Conservation (phyloP, 345 rosid species). For the Kandelia obovata region DNA sequence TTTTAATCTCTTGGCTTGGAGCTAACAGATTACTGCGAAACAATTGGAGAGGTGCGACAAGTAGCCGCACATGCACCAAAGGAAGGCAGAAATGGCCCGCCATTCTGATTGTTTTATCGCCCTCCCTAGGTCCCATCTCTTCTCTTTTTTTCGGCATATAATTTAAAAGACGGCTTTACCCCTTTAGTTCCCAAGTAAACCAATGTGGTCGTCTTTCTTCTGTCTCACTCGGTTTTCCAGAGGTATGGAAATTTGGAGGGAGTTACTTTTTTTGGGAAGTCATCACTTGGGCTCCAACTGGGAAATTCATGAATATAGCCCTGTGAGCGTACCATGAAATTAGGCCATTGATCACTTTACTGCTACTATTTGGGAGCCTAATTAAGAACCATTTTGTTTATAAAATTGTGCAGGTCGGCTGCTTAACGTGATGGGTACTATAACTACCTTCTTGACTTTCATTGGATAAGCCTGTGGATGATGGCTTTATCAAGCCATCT, state of each 20-base stretch:
- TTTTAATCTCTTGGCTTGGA: background rate
- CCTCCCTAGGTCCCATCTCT: conserved; percentile 64
- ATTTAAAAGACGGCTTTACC: background rate
- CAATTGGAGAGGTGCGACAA: conserved; percentile 78
- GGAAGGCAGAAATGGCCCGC: conserved; percentile 97
- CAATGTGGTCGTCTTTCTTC: background rate
- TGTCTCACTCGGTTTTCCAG: conserved; percentile 37
- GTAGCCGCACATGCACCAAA: conserved; percentile 97
- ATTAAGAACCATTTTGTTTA: background rate
- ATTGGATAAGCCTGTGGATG: conserved; percentile 96
- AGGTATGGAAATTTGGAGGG: conserved; percentile 96
- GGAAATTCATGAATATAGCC: conserved; percentile 92
- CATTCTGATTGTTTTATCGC: conserved; percentile 96
- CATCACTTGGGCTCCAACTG: conserved; percentile 94
- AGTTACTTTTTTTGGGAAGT: conserved; percentile 81
- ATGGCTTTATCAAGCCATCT: conserved; percentile 87
- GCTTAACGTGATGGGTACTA: conserved; percentile 95
- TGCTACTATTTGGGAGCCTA: background rate
- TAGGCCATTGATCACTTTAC: background rate
- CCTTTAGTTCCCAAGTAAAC: background rate
- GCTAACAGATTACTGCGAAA: conserved; percentile 61
- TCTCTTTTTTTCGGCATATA: background rate
- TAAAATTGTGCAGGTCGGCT: conserved; percentile 65
- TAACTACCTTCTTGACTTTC: conserved; percentile 67
- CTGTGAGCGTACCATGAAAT: conserved; percentile 42